Percentiles rank a stretch among this genome's conserved stretches.
Evolutionary conservation across 163 green algal genomes (phyloP).

Genomic region (Volvox carteri): DNA sequence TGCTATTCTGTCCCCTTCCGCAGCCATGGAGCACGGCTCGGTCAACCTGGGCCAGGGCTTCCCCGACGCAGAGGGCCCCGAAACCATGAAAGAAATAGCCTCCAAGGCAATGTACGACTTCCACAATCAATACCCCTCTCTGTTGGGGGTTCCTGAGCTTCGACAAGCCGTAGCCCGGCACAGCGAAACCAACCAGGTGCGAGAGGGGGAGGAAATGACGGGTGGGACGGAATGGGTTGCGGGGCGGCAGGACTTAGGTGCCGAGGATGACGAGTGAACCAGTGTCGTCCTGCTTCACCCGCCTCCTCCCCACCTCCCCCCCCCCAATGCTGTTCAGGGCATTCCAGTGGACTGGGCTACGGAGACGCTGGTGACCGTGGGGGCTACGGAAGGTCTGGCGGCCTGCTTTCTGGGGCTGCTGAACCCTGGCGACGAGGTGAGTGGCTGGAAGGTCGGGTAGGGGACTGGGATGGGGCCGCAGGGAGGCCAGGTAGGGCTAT

Average conservation of each 20-base stretch:
- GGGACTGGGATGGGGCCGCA: too few species aligned
- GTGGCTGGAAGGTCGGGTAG: not conserved
- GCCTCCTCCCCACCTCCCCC: not conserved
- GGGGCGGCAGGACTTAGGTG: too few species aligned
- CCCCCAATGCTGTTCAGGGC: conserved; percentile 48
- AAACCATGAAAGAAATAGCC: conserved; percentile 72
- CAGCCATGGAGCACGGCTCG: conserved; percentile 73
- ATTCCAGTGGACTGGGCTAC: conserved; percentile 78
- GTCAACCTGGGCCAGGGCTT: conserved; percentile 89
- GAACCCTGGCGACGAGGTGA: conserved; percentile 87
- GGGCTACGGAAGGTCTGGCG: conserved; percentile 90
- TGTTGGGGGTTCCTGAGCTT: conserved; percentile 78
- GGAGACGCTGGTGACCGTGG: conserved; percentile 85
- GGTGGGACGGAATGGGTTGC: too few species aligned
- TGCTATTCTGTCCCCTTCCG: too few species aligned
- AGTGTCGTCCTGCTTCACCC: too few species aligned
- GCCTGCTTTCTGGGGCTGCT: conserved; percentile 84
- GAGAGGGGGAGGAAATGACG: not conserved
- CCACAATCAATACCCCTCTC: conserved; percentile 78
- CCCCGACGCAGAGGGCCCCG: conserved; percentile 79
- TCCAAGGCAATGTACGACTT: conserved; percentile 64
- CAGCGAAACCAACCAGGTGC: conserved; percentile 66
- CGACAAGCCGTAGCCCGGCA: conserved; percentile 82
- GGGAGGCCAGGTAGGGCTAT: too few species aligned
- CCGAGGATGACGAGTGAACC: too few species aligned